Evolutionary conservation across 2,329 filamentous ascomycete genomes (phyloP).

Genomic region (Monilinia fructicola): DNA sequence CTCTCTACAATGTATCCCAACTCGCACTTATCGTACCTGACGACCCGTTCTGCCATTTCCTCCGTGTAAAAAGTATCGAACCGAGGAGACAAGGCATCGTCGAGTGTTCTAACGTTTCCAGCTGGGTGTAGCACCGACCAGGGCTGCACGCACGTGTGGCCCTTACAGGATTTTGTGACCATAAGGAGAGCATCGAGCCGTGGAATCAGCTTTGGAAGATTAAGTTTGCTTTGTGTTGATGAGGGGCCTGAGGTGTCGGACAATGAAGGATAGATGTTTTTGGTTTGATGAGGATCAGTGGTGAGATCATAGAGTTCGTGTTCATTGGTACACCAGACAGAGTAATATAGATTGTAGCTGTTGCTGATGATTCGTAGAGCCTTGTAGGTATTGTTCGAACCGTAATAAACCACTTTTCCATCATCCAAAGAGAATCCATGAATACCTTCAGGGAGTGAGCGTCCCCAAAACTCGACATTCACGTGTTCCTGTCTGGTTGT

Average conservation of each 20-base stretch:
- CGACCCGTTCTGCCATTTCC: conserved; percentile 45
- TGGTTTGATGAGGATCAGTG: conserved; percentile 52
- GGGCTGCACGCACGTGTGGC: conserved; percentile 52
- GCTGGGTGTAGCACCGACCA: conserved; percentile 58
- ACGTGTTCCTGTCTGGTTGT: conserved; percentile 47
- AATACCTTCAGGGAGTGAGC: conserved; percentile 35
- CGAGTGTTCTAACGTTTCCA: conserved; percentile 50
- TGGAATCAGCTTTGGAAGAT: conserved; percentile 28
- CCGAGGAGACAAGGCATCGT: conserved; percentile 48
- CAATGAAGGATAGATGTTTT: conserved; percentile 45
- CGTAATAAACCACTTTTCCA: conserved; percentile 33
- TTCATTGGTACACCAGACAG: conserved; percentile 68
- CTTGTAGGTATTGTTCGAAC: conserved; percentile 52
- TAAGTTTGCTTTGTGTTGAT: conserved; percentile 38
- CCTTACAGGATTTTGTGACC: conserved; percentile 61
- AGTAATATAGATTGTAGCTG: conserved; percentile 62
- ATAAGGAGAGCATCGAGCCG: conserved; percentile 59
- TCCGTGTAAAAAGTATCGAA: conserved; percentile 56
- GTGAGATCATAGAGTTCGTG: conserved; percentile 65
- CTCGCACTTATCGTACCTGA: conserved; percentile 55
- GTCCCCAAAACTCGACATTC: conserved; percentile 50
- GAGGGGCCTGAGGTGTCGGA: conserved; percentile 21
- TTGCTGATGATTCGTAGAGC: conserved; percentile 46
- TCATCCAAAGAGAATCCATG: conserved; percentile 35
- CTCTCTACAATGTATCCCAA: conserved; percentile 55